Conservation (phyloP, 2,329 filamentous ascomycete genomes). For the Cladosporium colombiae region DNA sequence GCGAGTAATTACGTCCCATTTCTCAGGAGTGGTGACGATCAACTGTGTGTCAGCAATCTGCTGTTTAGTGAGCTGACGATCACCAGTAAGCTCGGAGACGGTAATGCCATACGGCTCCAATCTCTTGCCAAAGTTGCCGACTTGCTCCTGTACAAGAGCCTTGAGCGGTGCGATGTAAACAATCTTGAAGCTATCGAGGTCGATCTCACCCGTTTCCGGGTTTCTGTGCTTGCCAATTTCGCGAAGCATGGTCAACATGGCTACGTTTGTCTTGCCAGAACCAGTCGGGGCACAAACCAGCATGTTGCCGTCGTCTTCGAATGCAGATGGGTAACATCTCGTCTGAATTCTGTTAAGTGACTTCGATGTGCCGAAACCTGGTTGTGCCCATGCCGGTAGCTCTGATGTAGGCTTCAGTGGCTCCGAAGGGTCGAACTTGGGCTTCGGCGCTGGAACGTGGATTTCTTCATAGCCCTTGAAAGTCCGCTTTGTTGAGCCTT, state of each 20-base stretch:
- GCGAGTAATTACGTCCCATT: conserved; percentile 98
- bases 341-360: conserved; percentile 95
- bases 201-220: conserved; percentile 85
- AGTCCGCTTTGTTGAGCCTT: conserved; percentile 89
- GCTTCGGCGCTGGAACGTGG: conserved; percentile 90
- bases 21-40: conserved; percentile 97
- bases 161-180: conserved; percentile 97
- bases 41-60: conserved; percentile 98
- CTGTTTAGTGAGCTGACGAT: conserved; percentile 96
- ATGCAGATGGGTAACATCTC: conserved; percentile 86
- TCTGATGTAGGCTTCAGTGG: conserved; percentile 77
- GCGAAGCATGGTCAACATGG: conserved; percentile 93
- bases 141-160: conserved; percentile 94
- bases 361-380: conserved; percentile 81
- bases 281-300: conserved; percentile 96
- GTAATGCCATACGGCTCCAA: conserved; percentile 87
- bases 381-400: conserved; percentile 87
- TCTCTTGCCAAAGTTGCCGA: conserved; percentile 93
- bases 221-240: conserved; percentile 96
- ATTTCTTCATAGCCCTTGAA: conserved; percentile 99
- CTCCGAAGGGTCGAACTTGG: conserved; percentile 77
- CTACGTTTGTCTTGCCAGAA: conserved; percentile 97
- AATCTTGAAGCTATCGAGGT: conserved; percentile 92
- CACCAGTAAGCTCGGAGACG: conserved; percentile 94
- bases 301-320: conserved; percentile 94